A percentile compares a stretch with the other conserved stretches of the same genome.
Evolutionary conservation across 331 rosid genomes (phyloP).

Genomic region (Acacia pycnantha): DNA sequence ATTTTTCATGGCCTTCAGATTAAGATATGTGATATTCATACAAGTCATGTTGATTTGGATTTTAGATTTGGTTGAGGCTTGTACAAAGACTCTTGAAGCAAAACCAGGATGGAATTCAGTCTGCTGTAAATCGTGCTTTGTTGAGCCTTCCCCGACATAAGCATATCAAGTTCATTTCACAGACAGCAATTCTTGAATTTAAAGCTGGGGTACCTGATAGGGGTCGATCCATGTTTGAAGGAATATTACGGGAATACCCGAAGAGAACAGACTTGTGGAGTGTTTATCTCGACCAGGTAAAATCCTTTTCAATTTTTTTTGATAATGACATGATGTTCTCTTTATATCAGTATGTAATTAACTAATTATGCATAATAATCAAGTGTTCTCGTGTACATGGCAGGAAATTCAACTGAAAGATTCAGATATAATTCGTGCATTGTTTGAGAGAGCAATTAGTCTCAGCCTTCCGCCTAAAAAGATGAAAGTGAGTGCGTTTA

Average conservation of each 20-base stretch:
- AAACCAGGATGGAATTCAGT: slow-evolving; percentile 58
- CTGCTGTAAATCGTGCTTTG: slow-evolving; percentile 57
- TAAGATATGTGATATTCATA: background rate
- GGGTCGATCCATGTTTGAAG: slow-evolving; percentile 90
- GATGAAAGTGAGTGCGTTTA: slow-evolving; percentile 64
- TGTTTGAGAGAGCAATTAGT: slow-evolving; percentile 89
- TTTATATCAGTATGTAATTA: background rate
- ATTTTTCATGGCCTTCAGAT: background rate
- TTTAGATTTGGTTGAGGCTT: slow-evolving; percentile 86
- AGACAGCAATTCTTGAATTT: slow-evolving; percentile 86
- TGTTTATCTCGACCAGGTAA: slow-evolving; percentile 91
- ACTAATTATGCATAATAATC: background rate
- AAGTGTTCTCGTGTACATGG: slow-evolving; percentile 21
- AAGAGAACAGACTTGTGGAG: slow-evolving; percentile 92
- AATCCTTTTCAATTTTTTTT: background rate
- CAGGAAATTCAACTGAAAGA: slow-evolving; percentile 89
- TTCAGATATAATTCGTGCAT: slow-evolving; percentile 65
- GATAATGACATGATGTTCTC: background rate
- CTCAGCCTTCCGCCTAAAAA: slow-evolving; percentile 84
- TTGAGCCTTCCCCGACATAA: slow-evolving; percentile 73
- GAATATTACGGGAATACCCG: slow-evolving; percentile 72
- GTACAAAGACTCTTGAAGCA: slow-evolving; percentile 57
- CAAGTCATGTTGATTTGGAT: slow-evolving; percentile 15
- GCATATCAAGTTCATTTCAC: slow-evolving; percentile 78
- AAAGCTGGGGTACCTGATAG: slow-evolving; percentile 81